Evolutionary conservation across 768 basidiomycete genomes (phyloP).

Genomic region (Punctularia strigosozonata): DNA sequence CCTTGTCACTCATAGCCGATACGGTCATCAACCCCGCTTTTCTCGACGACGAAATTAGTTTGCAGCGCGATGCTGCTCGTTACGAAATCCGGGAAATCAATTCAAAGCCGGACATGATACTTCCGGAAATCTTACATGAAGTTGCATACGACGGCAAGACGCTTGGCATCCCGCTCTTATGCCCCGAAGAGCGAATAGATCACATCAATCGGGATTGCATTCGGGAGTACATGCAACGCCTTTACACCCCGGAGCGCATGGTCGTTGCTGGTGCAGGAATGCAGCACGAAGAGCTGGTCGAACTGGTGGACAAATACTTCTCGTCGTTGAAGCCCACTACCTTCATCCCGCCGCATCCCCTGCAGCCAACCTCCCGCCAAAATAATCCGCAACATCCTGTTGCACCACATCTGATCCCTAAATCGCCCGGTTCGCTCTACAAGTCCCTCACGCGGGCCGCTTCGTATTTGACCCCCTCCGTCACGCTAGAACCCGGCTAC

Average conservation of each 20-base stretch:
- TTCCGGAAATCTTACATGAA: conserved; percentile 82
- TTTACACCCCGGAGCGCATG: conserved; percentile 92
- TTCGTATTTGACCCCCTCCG: conserved; percentile 46
- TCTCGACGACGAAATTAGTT: conserved; percentile 64
- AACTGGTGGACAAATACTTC: conserved; percentile 76
- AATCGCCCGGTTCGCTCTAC: conserved; percentile 32
- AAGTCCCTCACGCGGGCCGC: conserved; percentile 71
- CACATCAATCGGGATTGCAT: conserved; percentile 51
- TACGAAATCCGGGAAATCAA: conserved; percentile 87
- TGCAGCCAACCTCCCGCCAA: conserved; percentile 19
- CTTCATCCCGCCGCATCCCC: conserved; percentile 13
- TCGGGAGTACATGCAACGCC: conserved; percentile 53
- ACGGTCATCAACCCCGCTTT: conserved; percentile 76
- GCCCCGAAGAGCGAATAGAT: conserved; percentile 74
- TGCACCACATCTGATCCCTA: conserved; percentile 48
- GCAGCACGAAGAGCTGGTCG: conserved; percentile 80
- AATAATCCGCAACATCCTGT: conserved; percentile 16
- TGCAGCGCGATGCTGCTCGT: conserved; percentile 74
- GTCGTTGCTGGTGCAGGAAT: conserved; percentile 93
- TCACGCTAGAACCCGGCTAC: conserved; percentile 12
- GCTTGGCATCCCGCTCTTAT: conserved; percentile 84
- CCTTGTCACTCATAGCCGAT: conserved; percentile 83
- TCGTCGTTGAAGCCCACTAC: conserved; percentile 40
- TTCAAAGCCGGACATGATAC: conserved; percentile 84
- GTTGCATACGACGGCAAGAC: conserved; percentile 72